Conservation (phyloP, 2,329 filamentous ascomycete species). For the Ceratocystis diversiconidia region DNA sequence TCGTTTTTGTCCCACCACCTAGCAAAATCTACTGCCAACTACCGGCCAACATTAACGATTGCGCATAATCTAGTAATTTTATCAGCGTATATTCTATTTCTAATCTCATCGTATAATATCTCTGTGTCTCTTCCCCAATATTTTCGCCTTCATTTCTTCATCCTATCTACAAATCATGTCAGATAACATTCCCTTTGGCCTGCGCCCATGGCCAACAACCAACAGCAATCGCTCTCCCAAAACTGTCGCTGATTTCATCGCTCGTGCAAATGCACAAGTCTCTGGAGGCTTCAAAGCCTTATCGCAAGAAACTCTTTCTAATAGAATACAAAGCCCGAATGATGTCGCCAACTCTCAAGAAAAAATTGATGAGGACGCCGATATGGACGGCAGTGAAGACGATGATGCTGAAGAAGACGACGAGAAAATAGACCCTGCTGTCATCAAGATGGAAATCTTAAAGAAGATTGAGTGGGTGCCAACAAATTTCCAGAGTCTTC, state of each 20-base stretch:
- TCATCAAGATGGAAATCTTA: conserved; percentile 44
- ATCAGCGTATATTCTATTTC: too few relatives aligned
- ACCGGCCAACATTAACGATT: background rate
- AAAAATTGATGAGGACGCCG: conserved; percentile 33
- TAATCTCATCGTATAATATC: too few relatives aligned
- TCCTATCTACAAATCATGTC: conserved; percentile 5
- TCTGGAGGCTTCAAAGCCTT: conserved; percentile 65
- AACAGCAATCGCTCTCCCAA: conserved; percentile 42
- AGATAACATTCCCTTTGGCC: conserved; percentile 16
- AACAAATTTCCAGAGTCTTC: too few relatives aligned
- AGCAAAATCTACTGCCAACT: too few relatives aligned
- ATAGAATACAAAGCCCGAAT: conserved; percentile 31
- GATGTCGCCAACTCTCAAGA: background rate
- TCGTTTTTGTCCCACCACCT: background rate
- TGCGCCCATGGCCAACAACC: conserved; percentile 26
- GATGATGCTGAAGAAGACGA: conserved; percentile 29
- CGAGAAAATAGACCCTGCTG: conserved; percentile 31
- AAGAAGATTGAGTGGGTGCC: conserved; percentile 40
- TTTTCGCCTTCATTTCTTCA: too few relatives aligned
- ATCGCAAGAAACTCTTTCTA: conserved; percentile 58
- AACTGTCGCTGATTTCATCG: conserved; percentile 59
- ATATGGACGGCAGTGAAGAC: conserved; percentile 28
- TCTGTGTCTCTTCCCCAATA: too few relatives aligned
- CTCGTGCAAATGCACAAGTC: conserved; percentile 62
- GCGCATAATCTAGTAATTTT: background rate